A percentile compares a stretch with the other conserved stretches of the same genome.
Conservation (phyloP, 345 rosid species). For the Clausena lansium region DNA sequence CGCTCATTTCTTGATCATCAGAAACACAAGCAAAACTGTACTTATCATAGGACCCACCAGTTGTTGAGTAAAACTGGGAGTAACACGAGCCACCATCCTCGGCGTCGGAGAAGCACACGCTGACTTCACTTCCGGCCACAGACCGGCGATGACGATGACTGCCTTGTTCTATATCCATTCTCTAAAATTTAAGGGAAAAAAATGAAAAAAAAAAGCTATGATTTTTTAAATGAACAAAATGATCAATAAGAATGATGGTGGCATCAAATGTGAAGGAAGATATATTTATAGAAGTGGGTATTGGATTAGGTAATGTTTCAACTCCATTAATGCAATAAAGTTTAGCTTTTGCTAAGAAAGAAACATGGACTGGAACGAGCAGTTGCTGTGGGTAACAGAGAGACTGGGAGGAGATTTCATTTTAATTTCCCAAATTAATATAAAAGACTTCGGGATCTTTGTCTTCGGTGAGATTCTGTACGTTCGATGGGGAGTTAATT, state of each 20-base stretch:
- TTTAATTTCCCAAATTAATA: neutral
- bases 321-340: conserved; percentile 32
- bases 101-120: conserved; percentile 72
- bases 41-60: conserved; percentile 74
- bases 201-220: neutral
- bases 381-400: conserved; percentile 7
- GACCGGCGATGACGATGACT: conserved; percentile 38
- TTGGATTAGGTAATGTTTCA: conserved; percentile 38
- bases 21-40: conserved; percentile 45
- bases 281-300: conserved; percentile 33
- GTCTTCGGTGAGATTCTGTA: conserved; percentile 28
- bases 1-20: conserved; percentile 38
- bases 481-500: conserved; percentile 24
- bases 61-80: conserved; percentile 84
- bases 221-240: neutral
- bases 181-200: too few species aligned
- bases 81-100: conserved; percentile 75
- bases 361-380: conserved; percentile 17
- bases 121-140: conserved; percentile 30
- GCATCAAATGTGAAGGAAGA: conserved; percentile 11
- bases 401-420: conserved; percentile 17
- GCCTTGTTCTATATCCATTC: conserved; percentile 65
- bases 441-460: conserved; percentile 13
- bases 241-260: neutral
- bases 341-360: neutral